Percentiles rank a stretch among this genome's conserved stretches.
Evolutionary conservation across 2,329 filamentous ascomycete species (phyloP).

Genomic region (Penicillium sp.): DNA sequence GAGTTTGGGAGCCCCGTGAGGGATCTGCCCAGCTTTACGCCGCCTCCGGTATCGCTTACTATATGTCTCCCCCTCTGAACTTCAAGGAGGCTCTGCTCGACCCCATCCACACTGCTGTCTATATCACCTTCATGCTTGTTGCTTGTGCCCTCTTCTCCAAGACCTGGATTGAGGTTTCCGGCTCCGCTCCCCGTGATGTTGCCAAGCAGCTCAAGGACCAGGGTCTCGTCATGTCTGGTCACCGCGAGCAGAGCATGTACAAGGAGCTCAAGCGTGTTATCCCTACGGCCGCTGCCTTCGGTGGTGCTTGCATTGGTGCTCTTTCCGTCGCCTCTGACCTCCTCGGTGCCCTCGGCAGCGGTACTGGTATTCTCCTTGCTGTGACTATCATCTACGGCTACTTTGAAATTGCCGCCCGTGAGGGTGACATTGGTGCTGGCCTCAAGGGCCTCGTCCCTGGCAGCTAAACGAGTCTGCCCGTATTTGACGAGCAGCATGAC

Average conservation of each 20-base stretch:
- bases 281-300: conserved; percentile 94
- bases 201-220: conserved; percentile 99
- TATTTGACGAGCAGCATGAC: conserved; percentile 35
- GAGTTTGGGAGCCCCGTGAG: conserved; percentile 97
- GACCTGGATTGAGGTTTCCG: conserved; percentile 99
- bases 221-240: conserved; percentile 97
- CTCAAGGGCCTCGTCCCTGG: conserved; percentile 62
- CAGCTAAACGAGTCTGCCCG: conserved; percentile 34
- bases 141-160: conserved; percentile 99
- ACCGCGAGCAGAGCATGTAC: conserved; percentile 99
- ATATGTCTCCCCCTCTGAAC: conserved; percentile 98
- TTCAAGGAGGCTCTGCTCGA: conserved; percentile 96
- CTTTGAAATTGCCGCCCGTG: conserved; percentile 98
- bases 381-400: conserved; percentile 99
- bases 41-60: conserved; percentile 91
- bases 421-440: conserved; percentile 81
- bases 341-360: conserved; percentile 89
- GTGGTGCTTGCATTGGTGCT: conserved; percentile 97
- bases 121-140: conserved; percentile 96
- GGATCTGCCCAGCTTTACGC: conserved; percentile 91
- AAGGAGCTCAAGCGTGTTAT: conserved; percentile 99
- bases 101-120: conserved; percentile 92
- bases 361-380: conserved; percentile 95
- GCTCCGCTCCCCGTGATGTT: conserved; percentile 93
- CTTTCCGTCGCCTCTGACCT: conserved; percentile 94